phyloP scores from a whole-genome alignment of 495 filamentous ascomycete genomes.

The Immersiella caudata region DNA sequence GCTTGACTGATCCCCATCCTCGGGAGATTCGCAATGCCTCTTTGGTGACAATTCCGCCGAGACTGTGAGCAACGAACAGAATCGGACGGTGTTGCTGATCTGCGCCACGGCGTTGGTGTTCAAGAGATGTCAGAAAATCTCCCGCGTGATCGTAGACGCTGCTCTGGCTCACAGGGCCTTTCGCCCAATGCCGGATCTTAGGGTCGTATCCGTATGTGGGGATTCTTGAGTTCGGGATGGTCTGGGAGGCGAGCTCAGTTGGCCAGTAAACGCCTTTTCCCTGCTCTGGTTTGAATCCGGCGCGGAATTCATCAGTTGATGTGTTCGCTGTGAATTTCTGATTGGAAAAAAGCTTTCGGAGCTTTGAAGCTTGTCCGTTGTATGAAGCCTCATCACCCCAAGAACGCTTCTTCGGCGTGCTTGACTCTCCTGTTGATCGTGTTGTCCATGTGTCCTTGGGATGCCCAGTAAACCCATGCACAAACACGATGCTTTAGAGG shows the following conservation, averaged over 20 bases:
- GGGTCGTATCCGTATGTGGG: slow-evolving; percentile 23
- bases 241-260: slow-evolving; percentile 11
- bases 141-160: slow-evolving; percentile 13
- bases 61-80: slow-evolving; percentile 45
- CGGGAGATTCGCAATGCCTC: slow-evolving; percentile 28
- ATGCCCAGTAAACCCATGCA: slow-evolving; percentile 23
- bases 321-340: background rate
- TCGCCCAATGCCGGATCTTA: slow-evolving; percentile 7
- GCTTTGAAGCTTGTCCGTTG: background rate
- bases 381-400: background rate
- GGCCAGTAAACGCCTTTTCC: slow-evolving; percentile 18
- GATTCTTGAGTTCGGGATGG: slow-evolving; percentile 21
- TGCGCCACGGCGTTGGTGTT: slow-evolving; percentile 3
- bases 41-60: slow-evolving; percentile 45
- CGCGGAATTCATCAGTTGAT: background rate
- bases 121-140: slow-evolving; percentile 13
- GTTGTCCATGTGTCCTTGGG: slow-evolving; percentile 23
- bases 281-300: background rate
- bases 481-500: slow-evolving; percentile 16
- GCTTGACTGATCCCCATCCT: slow-evolving; percentile 6
- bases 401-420: background rate
- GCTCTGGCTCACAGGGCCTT: slow-evolving; percentile 14
- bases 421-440: background rate
- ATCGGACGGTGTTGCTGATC: slow-evolving; percentile 25
- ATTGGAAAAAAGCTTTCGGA: background rate